phyloP scores from a whole-genome alignment of 805 yeast species.

The Alloascoidea africana region DNA sequence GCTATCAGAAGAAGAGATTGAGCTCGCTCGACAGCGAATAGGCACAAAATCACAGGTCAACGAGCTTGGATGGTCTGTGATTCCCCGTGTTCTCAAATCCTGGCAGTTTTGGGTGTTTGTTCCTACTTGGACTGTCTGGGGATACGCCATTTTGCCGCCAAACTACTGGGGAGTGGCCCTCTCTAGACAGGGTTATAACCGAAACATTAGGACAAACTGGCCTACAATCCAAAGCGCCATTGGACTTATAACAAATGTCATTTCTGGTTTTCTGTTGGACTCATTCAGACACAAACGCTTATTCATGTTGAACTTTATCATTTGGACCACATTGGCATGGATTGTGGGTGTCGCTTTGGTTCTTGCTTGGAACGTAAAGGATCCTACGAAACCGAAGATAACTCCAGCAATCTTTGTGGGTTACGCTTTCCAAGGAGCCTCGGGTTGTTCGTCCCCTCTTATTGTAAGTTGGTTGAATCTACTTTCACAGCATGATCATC shows the following conservation, averaged over 20 bases:
- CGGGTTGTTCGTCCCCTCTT: background rate
- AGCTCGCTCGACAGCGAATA: conserved; percentile 17
- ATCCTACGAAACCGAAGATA: background rate
- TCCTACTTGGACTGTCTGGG: background rate
- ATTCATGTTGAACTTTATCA: background rate
- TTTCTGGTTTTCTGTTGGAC: conserved; percentile 23
- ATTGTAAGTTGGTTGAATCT: background rate
- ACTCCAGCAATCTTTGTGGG: background rate
- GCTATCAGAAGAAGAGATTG: conserved; percentile 17
- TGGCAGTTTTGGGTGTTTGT: conserved; percentile 1
- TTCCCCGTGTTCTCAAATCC: background rate
- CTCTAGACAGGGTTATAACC: background rate
- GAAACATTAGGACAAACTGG: conserved; percentile 13
- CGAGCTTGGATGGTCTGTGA: background rate
- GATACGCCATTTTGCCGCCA: background rate
- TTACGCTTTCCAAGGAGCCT: background rate
- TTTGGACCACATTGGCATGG: background rate
- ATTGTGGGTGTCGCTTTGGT: background rate
- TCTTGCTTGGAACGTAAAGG: background rate
- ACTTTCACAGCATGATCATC: background rate
- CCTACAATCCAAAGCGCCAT: conserved; percentile 27
- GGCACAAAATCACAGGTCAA: conserved; percentile 5
- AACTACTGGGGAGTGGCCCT: background rate
- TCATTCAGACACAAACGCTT: conserved; percentile 8
- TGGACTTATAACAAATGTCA: conserved; percentile 24